These are phyloP conservation scores for Amaranthus tricolor DNA, from an alignment of 179 eudicot genomes.

Conservation along the genomic window DNA sequence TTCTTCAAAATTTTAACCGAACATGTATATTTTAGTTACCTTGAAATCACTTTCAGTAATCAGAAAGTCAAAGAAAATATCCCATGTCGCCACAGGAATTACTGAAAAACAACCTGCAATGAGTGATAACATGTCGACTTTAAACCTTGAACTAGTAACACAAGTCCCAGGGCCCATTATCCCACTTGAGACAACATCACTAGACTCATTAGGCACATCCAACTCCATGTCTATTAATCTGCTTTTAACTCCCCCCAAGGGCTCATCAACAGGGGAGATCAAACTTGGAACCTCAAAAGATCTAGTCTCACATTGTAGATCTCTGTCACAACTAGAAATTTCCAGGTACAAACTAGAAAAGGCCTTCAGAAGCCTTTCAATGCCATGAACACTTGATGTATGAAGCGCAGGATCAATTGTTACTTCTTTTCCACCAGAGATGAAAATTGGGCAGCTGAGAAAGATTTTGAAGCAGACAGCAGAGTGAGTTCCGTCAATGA, in stretches of 20 bases:
- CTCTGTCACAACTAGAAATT: conserved; percentile 36
- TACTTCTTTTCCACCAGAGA: conserved; percentile 33
- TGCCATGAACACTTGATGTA: conserved; percentile 40
- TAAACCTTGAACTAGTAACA: conserved; percentile 42
- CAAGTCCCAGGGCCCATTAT: conserved; percentile 36
- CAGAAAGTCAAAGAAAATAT: conserved; percentile 61
- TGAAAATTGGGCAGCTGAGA: conserved; percentile 57
- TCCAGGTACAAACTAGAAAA: conserved; percentile 54
- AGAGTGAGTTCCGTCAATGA: conserved; percentile 45
- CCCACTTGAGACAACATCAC: conserved; percentile 42
- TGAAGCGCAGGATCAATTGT: conserved; percentile 32
- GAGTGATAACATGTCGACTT: conserved; percentile 57
- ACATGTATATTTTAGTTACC: conserved; percentile 38
- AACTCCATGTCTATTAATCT: conserved; percentile 73
- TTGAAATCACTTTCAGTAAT: conserved; percentile 58
- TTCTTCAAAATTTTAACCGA: background rate
- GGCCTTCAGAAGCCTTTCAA: conserved; percentile 64
- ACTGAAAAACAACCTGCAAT: conserved; percentile 64
- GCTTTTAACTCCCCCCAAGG: conserved; percentile 34
- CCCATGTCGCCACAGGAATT: conserved; percentile 77
- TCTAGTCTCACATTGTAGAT: conserved; percentile 35
- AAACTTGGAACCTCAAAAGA: conserved; percentile 35
- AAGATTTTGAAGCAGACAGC: conserved; percentile 57
- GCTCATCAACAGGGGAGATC: conserved; percentile 31
- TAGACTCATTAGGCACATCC: conserved; percentile 63